Evolutionary conservation across 108 stramenopile species (phyloP).

Genomic region (Skeletonema tropicum): DNA sequence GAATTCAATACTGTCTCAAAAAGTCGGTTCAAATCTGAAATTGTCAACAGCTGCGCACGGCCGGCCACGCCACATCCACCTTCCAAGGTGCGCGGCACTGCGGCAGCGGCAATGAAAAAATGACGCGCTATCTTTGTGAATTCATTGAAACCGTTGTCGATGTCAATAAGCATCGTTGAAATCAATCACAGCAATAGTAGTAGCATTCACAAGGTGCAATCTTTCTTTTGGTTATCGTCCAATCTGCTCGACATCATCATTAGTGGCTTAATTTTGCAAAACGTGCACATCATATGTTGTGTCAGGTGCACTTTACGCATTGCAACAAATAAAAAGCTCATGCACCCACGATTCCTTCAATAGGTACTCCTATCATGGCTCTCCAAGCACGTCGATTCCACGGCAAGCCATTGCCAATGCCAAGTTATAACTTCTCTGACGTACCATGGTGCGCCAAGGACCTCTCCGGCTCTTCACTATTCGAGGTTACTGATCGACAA

Average conservation of each 20-base stretch:
- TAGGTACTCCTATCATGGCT: constrained; percentile 17
- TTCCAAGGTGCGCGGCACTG: background rate
- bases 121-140: background rate
- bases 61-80: background rate
- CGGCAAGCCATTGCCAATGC: constrained; percentile 73
- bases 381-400: constrained; percentile 67
- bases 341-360: constrained; percentile 2
- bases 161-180: background rate
- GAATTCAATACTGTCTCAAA: background rate
- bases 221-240: background rate
- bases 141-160: no score
- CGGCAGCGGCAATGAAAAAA: background rate
- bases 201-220: background rate
- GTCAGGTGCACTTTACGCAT: constrained; percentile 4
- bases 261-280: background rate
- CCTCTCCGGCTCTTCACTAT: constrained; percentile 62
- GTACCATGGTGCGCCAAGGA: constrained; percentile 60
- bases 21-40: constrained; percentile 2
- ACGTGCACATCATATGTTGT: constrained; percentile 4
- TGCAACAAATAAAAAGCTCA: background rate
- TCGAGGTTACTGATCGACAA: constrained; percentile 64
- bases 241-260: background rate
- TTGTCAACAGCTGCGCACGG: background rate
- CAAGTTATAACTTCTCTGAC: constrained; percentile 66
- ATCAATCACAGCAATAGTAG: background rate